Evolutionary conservation across 805 yeast species (phyloP).

Genomic region (Kodamaea laetipori): DNA sequence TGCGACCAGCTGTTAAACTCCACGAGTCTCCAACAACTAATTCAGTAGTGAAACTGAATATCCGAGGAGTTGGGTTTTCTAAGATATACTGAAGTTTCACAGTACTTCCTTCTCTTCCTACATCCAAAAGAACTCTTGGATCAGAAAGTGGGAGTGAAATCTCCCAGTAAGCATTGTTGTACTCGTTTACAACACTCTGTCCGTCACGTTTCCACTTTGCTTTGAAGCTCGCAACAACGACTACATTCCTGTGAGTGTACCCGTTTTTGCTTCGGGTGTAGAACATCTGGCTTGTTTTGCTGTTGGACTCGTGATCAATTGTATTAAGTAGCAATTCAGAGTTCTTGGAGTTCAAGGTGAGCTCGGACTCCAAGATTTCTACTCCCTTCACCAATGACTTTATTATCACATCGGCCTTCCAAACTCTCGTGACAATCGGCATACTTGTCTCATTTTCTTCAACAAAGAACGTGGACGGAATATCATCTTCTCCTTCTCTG

Average conservation of each 20-base stretch:
- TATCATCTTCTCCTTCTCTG: conserved; percentile 29
- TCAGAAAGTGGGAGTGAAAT: conserved; percentile 63
- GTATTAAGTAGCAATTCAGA: conserved; percentile 28
- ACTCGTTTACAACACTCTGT: conserved; percentile 26
- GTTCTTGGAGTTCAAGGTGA: conserved; percentile 28
- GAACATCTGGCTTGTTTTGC: conserved; percentile 23
- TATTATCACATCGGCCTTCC: conserved; percentile 23
- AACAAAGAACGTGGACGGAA: conserved; percentile 42
- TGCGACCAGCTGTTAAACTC: conserved; percentile 26
- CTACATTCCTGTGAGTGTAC: conserved; percentile 38
- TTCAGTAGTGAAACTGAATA: conserved; percentile 60
- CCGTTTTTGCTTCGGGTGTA: conserved; percentile 41
- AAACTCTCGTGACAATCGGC: conserved; percentile 35
- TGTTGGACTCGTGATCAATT: conserved; percentile 10
- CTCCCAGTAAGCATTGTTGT: conserved; percentile 46
- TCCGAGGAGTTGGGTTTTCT: conserved; percentile 75
- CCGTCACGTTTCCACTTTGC: conserved; percentile 38
- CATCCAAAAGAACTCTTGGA: conserved; percentile 62
- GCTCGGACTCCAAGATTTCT: conserved; percentile 18
- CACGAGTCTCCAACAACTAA: conserved; percentile 25
- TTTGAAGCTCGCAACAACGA: conserved; percentile 24
- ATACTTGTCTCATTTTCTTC: conserved; percentile 23
- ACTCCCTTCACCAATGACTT: conserved; percentile 17
- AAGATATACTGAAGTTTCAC: conserved; percentile 50
- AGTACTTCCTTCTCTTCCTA: conserved; percentile 15